phyloP scores from a whole-genome alignment of 441 rosid genomes.

The Bruguiera hainesii region DNA sequence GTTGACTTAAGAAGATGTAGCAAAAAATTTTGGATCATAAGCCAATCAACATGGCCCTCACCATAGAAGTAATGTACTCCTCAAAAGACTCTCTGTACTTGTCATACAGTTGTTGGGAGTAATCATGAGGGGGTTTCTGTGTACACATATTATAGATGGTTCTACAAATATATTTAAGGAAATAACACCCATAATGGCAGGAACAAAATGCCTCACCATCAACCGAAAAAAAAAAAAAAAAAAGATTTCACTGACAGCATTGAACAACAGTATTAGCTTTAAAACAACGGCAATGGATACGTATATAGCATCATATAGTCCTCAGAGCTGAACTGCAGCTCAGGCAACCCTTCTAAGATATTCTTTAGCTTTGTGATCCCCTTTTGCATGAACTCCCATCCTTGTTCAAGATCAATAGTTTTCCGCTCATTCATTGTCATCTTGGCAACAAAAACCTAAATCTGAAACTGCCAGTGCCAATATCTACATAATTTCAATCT shows the following conservation, averaged over 20 bases:
- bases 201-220: background rate
- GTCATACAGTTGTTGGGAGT: constrained; percentile 87
- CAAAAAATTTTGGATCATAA: background rate
- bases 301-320: constrained; percentile 93
- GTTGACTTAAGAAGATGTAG: background rate
- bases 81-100: constrained; percentile 79
- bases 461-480: constrained; percentile 9
- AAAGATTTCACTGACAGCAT: background rate
- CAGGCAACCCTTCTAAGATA: constrained; percentile 66
- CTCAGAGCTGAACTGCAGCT: constrained; percentile 64
- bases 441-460: constrained; percentile 17
- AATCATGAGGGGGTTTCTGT: constrained; percentile 87
- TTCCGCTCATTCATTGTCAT: constrained; percentile 75
- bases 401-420: constrained; percentile 77
- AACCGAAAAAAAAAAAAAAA: background rate
- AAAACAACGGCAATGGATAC: constrained; percentile 35
- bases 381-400: constrained; percentile 91
- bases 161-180: constrained; percentile 31
- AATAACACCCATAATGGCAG: background rate
- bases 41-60: constrained; percentile 28
- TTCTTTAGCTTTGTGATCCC: constrained; percentile 79
- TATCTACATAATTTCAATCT: constrained; percentile 14
- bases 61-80: constrained; percentile 64
- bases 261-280: background rate
- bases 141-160: constrained; percentile 96